These are phyloP conservation scores for Crucihimalaya himalaica DNA, from an alignment of 345 rosid genomes.

Conservation along the genomic window DNA sequence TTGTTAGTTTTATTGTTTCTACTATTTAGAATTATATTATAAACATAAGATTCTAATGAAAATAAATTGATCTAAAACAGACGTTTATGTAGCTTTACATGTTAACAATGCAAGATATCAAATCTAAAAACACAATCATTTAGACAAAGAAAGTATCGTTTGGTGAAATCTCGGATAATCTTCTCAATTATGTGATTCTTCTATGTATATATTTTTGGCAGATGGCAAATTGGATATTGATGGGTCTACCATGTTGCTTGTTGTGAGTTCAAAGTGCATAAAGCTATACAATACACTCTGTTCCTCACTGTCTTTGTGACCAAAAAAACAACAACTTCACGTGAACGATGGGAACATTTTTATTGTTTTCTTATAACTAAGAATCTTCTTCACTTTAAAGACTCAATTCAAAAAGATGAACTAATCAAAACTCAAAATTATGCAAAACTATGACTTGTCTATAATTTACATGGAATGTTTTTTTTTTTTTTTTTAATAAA, in stretches of 20 bases:
- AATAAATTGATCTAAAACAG: background rate
- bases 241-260: slow-evolving; percentile 46
- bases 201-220: background rate
- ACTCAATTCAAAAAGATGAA: slow-evolving; percentile 12
- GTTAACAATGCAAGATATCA: background rate
- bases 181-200: slow-evolving; percentile 4
- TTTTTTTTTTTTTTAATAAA: background rate
- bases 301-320: slow-evolving; percentile 44
- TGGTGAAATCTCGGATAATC: background rate
- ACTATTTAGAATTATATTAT: too few relatives aligned
- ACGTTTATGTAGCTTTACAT: background rate
- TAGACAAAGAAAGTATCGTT: background rate
- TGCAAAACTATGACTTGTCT: slow-evolving; percentile 15
- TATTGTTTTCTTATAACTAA: slow-evolving; percentile 30
- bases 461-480: slow-evolving; percentile 9
- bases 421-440: slow-evolving; percentile 5
- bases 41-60: background rate
- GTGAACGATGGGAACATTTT: slow-evolving; percentile 38
- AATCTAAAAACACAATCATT: background rate
- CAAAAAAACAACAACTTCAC: slow-evolving; percentile 32
- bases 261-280: slow-evolving; percentile 39
- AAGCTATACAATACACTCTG: slow-evolving; percentile 43
- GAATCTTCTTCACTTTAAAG: slow-evolving; percentile 19
- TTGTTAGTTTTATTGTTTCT: background rate
- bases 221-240: slow-evolving; percentile 27